Evolutionary conservation across 2,329 filamentous ascomycete genomes (phyloP), one percentile per base, ranked within the genome.

Genomic region (Pseudogymnoascus sp.): DNA sequence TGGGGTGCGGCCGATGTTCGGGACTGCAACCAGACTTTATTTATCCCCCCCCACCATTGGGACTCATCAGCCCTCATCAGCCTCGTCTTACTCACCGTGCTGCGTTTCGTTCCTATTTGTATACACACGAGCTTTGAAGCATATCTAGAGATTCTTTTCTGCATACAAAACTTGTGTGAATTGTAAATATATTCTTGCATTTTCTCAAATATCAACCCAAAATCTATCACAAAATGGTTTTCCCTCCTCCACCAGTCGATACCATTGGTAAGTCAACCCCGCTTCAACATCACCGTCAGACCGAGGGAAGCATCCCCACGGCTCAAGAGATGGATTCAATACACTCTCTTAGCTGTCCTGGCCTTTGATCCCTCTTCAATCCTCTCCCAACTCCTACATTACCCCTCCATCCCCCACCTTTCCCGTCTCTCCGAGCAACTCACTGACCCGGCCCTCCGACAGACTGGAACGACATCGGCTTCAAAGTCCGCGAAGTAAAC

Each of bases 381-480:
- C n/a, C 25, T 14, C 16, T 55, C 1, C 28, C 14, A 28, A 35
- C n/a, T 18, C 43, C 49, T 33, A 25, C 55, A 25, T 45, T 28
- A 61, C 21, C 49, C 49, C 28, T 55, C 49, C 49, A 55, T 55
- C 49, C 49, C n/a, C 49, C 28, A 33, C 49, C 49, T 12, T 16
- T 14, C 28, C 28, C 28, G 28, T 55, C 49, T 33, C 2, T 21
- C 28, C 25, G 35, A 25, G 4, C 14, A 52, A 43, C 18, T 45
- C 31, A 37, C 16, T 23, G 12, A 4, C 8, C 31, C 64, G 59
- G 25, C 45, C 43, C 35, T 18, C 14, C 61, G 28, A 41, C 66
- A 86, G 92, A 97, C 81, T 97, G 93, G 93, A 85, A 83, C 75
- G 89, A 96, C 71, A 86, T 97, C 67, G 93, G 93, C 73, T 97